phyloP scores from a whole-genome alignment of 345 rosid genomes.

The Clarkia xantiana region DNA sequence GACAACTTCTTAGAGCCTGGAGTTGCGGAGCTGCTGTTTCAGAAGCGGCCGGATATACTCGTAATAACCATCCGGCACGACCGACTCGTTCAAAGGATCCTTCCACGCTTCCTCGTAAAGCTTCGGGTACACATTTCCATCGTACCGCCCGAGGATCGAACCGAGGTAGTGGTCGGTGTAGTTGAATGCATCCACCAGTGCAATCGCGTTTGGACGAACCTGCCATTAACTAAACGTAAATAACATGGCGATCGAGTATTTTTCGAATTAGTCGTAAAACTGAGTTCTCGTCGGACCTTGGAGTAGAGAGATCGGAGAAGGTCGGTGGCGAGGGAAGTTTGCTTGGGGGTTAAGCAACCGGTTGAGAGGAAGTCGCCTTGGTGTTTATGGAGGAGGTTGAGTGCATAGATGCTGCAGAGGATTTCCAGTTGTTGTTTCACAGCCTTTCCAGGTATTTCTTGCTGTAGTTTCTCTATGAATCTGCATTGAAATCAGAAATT shows the following conservation, averaged over 20 bases:
- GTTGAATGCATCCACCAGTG: conserved; percentile 80
- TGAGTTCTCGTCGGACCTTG: no score
- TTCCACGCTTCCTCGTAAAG: conserved; percentile 89
- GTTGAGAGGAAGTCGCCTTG: conserved; percentile 80
- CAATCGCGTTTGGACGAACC: conserved; percentile 91
- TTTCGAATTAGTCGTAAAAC: no score
- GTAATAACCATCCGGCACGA: conserved; percentile 88
- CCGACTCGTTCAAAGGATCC: conserved; percentile 84
- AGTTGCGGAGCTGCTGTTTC: conserved; percentile 71
- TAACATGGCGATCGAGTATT: no score
- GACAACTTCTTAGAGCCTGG: conserved; percentile 64
- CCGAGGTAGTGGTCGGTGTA: conserved; percentile 83
- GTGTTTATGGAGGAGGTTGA: conserved; percentile 66
- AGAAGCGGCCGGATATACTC: conserved; percentile 70
- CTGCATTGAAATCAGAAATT: conserved; percentile 19
- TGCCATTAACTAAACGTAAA: no score
- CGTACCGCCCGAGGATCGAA: conserved; percentile 74
- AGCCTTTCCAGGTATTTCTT: conserved; percentile 76
- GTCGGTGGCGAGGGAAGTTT: conserved; percentile 72
- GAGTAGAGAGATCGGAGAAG: conserved; percentile 63
- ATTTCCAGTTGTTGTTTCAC: conserved; percentile 57
- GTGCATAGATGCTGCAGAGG: conserved; percentile 62
- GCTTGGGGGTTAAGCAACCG: conserved; percentile 61
- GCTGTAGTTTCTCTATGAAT: conserved; percentile 76
- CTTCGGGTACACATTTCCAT: conserved; percentile 81